Conservation (phyloP, 306 rosid genomes). For the Fragaria iinumae region DNA sequence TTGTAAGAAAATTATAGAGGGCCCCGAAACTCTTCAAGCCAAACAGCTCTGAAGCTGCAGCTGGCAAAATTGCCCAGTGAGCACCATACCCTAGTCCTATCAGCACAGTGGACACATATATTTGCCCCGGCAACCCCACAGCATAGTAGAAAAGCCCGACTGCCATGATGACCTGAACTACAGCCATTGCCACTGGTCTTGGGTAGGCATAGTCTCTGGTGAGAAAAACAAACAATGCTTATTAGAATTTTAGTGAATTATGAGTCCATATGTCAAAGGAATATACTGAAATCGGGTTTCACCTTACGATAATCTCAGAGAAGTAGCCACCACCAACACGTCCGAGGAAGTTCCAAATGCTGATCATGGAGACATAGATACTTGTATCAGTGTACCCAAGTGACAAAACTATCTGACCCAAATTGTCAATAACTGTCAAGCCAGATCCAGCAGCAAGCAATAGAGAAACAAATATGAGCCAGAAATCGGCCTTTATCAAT, state of each 20-base stretch:
- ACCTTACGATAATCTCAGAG: constrained; percentile 81
- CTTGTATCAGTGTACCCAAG: constrained; percentile 62
- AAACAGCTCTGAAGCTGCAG: constrained; percentile 83
- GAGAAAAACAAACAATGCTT: constrained; percentile 24
- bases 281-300: background rate
- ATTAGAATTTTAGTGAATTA: constrained; percentile 11
- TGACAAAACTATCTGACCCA: constrained; percentile 82
- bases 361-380: constrained; percentile 79
- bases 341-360: constrained; percentile 97
- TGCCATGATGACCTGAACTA: constrained; percentile 65
- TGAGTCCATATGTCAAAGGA: background rate
- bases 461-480: constrained; percentile 78
- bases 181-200: constrained; percentile 65
- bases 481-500: constrained; percentile 75
- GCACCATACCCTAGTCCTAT: constrained; percentile 89
- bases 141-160: constrained; percentile 67
- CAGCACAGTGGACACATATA: constrained; percentile 63
- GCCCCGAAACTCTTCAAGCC: constrained; percentile 77
- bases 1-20: constrained; percentile 56
- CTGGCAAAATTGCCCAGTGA: constrained; percentile 91
- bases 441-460: constrained; percentile 85
- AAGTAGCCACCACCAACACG: constrained; percentile 94
- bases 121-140: constrained; percentile 82
- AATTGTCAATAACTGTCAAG: constrained; percentile 77
- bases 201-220: constrained; percentile 74